phyloP scores from a whole-genome alignment of 305 asterid genomes.

The Andrographis paniculata region DNA sequence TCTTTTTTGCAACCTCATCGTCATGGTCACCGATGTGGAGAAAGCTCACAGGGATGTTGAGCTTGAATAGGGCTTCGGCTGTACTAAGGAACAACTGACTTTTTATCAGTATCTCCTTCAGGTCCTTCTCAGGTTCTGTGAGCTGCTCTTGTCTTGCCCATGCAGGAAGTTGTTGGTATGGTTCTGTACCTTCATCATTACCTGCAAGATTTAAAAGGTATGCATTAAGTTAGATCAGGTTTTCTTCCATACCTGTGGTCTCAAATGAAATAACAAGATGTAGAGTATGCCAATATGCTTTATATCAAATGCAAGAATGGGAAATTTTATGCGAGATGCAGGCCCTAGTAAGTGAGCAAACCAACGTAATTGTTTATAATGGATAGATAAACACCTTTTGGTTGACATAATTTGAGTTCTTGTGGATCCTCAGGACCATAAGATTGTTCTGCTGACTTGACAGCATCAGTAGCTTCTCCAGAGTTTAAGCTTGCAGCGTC shows the following conservation, averaged over 20 bases:
- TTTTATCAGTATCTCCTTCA: constrained; percentile 55
- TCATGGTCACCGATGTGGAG: constrained; percentile 45
- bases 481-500: constrained; percentile 15
- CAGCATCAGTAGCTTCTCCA: constrained; percentile 20
- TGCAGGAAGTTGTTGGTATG: constrained; percentile 12
- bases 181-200: constrained; percentile 20
- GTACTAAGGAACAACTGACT: constrained; percentile 58
- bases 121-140: constrained; percentile 61
- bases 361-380: too few species aligned
- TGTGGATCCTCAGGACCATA: constrained; percentile 16
- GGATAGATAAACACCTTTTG: constrained; percentile 21
- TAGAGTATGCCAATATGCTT: too few species aligned
- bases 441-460: constrained; percentile 18
- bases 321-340: too few species aligned
- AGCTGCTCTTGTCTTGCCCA: constrained; percentile 34
- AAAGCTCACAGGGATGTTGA: constrained; percentile 56
- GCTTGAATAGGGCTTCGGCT: constrained; percentile 82
- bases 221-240: constrained; percentile 1
- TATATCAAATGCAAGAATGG: too few species aligned
- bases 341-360: too few species aligned
- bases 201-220: constrained; percentile 22
- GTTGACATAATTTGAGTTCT: constrained; percentile 25
- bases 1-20: constrained; percentile 26
- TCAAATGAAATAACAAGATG: too few species aligned
- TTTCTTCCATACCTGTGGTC: neutral